Evolutionary conservation across 1,284 basidiomycete species (phyloP), one percentile per base, ranked within the genome.

Genomic region (Somion occarium): DNA sequence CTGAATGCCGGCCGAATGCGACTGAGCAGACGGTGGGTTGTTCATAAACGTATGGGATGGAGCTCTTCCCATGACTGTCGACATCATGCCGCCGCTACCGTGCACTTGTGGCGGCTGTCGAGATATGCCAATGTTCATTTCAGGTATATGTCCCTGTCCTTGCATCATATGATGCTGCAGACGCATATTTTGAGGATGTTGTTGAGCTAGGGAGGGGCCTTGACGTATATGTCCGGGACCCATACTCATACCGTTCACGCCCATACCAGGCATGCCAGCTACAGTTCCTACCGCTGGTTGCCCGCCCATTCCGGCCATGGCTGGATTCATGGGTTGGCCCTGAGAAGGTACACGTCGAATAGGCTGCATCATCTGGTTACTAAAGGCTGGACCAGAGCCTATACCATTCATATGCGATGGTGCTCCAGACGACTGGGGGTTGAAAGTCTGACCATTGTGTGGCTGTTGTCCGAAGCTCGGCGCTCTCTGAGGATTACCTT

Each of bases 1-100:
- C 23, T 46, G 54, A 39, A 55, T 27, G 39, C 52, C 52, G 20
- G 46, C 48, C 18, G 48, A 27, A 44, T 50, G 48, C 2, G 23
- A 34, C 15, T 44, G 39, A 13, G 39, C 13, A 19, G 30, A 38
- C 9, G 39, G 15, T 11, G 42, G 39, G 22, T 26, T 26, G 19
- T 27, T 27, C 22, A 50, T 42, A 5, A 44, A 18, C n/a, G n/a
- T n/a, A 5, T 43, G 48, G n/a, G 46, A 48, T 5, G 41, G 24
- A 2, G 41, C 37, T 11, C 47, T 37, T n/a, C n/a, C n/a, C 15
- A 38, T 5, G 9, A 49, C 37, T 19, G 43, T 20, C 39, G 22
- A 19, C n/a, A 20, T 38, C 12, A 49, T 15, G 18, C 48, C 48
- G 15, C n/a, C 18, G 18, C 11, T 20, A 5, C 41, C 18, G 11